These are phyloP conservation scores for Lactarius psammicola DNA, from an alignment of 768 basidiomycete genomes.

Conservation along the genomic window DNA sequence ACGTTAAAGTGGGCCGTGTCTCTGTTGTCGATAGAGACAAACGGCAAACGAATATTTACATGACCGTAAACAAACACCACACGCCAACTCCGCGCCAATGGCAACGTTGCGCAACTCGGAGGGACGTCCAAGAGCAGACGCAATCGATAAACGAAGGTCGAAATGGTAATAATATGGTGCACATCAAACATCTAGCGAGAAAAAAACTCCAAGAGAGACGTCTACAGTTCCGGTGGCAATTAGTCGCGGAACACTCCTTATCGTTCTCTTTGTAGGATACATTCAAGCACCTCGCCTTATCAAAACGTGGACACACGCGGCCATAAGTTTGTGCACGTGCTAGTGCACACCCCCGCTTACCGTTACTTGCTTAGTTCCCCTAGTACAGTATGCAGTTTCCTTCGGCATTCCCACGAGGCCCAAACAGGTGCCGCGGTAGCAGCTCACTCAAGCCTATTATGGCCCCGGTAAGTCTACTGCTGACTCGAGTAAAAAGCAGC, in stretches of 20 bases:
- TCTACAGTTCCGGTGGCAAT: neutral
- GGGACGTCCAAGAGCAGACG: neutral
- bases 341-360: no score
- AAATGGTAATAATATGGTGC: no score
- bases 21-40: neutral
- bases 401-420: neutral
- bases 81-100: neutral
- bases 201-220: neutral
- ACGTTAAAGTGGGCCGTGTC: no score
- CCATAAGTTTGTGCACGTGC: neutral
- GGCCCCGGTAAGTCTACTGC: neutral
- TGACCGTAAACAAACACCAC: no score
- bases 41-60: neutral
- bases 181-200: no score
- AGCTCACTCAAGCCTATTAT: neutral
- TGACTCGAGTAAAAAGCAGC: neutral
- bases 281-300: neutral
- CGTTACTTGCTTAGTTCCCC: neutral
- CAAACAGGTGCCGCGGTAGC: neutral
- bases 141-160: no score
- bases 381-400: neutral
- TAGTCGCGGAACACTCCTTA: neutral
- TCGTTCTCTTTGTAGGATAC: neutral
- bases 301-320: neutral
- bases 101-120: neutral